Evolutionary conservation across 768 basidiomycete species (phyloP), one percentile per base, ranked within the genome.

Genomic region (Lactarius vividus): DNA sequence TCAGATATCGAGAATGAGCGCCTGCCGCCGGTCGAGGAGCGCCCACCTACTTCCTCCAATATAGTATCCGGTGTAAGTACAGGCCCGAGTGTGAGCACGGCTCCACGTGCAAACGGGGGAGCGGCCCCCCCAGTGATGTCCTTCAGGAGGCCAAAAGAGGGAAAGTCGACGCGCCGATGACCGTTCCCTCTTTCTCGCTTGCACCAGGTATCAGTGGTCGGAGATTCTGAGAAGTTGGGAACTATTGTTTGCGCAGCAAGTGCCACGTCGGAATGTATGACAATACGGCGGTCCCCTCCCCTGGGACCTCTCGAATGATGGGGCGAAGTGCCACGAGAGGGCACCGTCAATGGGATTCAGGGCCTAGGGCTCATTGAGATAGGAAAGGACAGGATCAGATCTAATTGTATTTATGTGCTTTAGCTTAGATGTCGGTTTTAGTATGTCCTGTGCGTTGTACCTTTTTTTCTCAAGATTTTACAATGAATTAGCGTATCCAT

Each of bases 1-100:
- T 94, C 92, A 49, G 97, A 98, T 81, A 98, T 98, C 71, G 97
- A 98, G 77, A 98, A 98, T 78, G 97, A 98, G 78, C 90, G 95
- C 39, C 81, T 98, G 18, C 97, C 96, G 1, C 96, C 96, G 3
- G 26, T 59, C 28, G 65, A 63, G 33, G 65, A 62, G 5, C 29
- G 31, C 11, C 39, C 49, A 1, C 9, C 59, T 8, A 0, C 33
- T n/a, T 13, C 61, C 3, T 18, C 55, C 7, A 28, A 54, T 2
- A 35, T 23, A 13, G 35, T 37, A 11, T 11, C 65, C 10, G 31
- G 29, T 11, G 4, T 49, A 8, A 10, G 39, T 33, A 31, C 37
- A 7, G 26, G 35, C 20, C 10, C 35, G 29, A 53, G 20, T 40
- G 2, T 11, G 33, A 16, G 33, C 44, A 57, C 63, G 18, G 28